Percentiles rank a stretch among this genome's conserved stretches.
phyloP scores from a whole-genome alignment of 371 early-diverging fungal genomes.

The Mortierella sp. region DNA sequence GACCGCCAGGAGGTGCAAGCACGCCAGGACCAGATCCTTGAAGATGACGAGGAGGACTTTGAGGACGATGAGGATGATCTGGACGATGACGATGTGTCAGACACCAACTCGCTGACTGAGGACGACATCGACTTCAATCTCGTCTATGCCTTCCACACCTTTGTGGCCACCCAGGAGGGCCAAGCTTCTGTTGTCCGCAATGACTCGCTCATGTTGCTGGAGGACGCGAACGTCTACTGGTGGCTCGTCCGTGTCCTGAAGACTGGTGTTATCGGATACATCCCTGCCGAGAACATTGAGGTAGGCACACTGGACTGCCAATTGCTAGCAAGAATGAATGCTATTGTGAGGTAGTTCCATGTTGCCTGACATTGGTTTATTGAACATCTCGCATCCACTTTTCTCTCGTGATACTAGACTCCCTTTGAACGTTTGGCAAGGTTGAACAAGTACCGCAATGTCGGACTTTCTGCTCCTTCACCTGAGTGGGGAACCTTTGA shows the following conservation, averaged over 20 bases:
- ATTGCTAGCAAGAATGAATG: constrained; percentile 59
- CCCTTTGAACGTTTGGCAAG: constrained; percentile 91
- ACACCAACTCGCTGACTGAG: constrained; percentile 73
- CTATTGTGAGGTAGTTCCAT: constrained; percentile 58
- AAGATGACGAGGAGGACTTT: constrained; percentile 50
- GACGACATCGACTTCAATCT: constrained; percentile 82
- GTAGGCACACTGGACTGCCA: no score
- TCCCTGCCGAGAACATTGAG: constrained; percentile 97
- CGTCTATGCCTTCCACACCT: constrained; percentile 95
- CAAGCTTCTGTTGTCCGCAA: constrained; percentile 93
- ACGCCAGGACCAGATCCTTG: constrained; percentile 56
- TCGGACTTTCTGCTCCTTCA: constrained; percentile 70
- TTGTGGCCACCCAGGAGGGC: constrained; percentile 94
- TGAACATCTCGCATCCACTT: no score
- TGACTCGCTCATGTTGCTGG: constrained; percentile 89
- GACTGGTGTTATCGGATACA: constrained; percentile 92
- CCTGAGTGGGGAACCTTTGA: constrained; percentile 56
- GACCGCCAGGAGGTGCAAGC: constrained; percentile 21
- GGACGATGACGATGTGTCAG: constrained; percentile 64
- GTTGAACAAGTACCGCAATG: constrained; percentile 88
- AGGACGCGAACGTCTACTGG: constrained; percentile 97
- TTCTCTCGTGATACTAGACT: constrained; percentile 68
- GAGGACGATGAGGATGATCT: constrained; percentile 29
- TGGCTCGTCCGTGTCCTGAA: constrained; percentile 95
- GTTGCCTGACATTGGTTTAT: no score